Conservation (phyloP, 768 basidiomycete genomes). For the Hebeloma cylindrosporum region DNA sequence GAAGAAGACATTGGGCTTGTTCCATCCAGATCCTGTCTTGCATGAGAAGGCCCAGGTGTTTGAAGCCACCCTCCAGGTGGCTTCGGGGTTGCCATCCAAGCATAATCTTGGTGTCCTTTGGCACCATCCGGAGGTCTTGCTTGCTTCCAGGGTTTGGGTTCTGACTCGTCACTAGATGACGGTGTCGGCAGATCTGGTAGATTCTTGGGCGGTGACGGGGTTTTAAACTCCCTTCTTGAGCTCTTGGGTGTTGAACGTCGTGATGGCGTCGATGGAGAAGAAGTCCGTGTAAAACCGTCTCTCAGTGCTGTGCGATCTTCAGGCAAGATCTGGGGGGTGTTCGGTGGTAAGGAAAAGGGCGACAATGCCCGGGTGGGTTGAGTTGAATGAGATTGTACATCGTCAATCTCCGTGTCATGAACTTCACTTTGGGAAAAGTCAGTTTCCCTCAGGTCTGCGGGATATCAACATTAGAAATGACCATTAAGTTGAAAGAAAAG, state of each 20-base stretch:
- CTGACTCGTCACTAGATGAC: slow-evolving; percentile 44
- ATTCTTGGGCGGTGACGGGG: slow-evolving; percentile 61
- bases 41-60: slow-evolving; percentile 30
- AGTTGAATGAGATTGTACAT: neutral
- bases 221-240: slow-evolving; percentile 52
- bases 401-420: neutral
- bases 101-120: slow-evolving; percentile 3
- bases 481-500: neutral
- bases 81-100: slow-evolving; percentile 16
- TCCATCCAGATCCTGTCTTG: neutral
- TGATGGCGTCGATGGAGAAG: slow-evolving; percentile 18
- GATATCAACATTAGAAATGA: neutral
- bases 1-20: neutral
- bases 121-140: slow-evolving; percentile 6
- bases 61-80: slow-evolving; percentile 35
- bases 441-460: slow-evolving; percentile 5
- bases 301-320: slow-evolving; percentile 2
- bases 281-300: neutral
- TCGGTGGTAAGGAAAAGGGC: neutral
- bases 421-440: slow-evolving; percentile 9
- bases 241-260: slow-evolving; percentile 34
- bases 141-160: slow-evolving; percentile 7
- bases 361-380: neutral
- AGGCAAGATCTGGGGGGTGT: slow-evolving; percentile 1
- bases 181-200: slow-evolving; percentile 69